phyloP scores from a whole-genome alignment of 2,329 filamentous ascomycete species.

The Lachnellula hyalina region DNA sequence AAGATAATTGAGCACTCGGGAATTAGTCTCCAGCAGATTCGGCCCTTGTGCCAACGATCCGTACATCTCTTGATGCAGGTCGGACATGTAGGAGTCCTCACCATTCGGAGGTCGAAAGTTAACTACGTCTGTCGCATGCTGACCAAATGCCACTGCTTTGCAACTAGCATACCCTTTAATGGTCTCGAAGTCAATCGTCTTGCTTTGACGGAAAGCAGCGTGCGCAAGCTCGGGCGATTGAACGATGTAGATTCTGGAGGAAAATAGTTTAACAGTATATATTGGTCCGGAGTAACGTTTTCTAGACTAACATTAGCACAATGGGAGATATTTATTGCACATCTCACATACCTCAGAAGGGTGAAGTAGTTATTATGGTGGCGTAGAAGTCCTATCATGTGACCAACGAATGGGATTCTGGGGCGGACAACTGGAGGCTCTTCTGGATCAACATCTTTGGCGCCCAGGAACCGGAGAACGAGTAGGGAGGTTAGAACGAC shows the following conservation, averaged over 20 bases:
- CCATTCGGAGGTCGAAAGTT: neutral
- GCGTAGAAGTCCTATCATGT: slow-evolving; percentile 11
- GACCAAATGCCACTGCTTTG: slow-evolving; percentile 3
- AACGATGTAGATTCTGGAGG: slow-evolving; percentile 39
- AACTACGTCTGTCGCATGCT: slow-evolving; percentile 7
- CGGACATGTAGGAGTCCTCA: slow-evolving; percentile 7
- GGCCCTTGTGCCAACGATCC: slow-evolving; percentile 4
- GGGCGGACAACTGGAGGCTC: slow-evolving; percentile 10
- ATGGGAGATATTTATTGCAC: too few species aligned
- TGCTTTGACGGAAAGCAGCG: slow-evolving; percentile 34
- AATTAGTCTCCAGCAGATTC: slow-evolving; percentile 19
- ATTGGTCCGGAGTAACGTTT: slow-evolving; percentile 24
- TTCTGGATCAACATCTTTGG: neutral
- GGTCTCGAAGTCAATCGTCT: slow-evolving; percentile 37
- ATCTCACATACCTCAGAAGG: slow-evolving; percentile 5
- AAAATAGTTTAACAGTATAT: slow-evolving; percentile 41
- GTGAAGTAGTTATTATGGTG: slow-evolving; percentile 10
- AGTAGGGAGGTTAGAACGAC: too few species aligned
- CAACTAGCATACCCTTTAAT: slow-evolving; percentile 4
- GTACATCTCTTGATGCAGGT: slow-evolving; percentile 8
- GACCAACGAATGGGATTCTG: slow-evolving; percentile 11
- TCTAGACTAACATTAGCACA: neutral
- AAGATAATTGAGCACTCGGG: slow-evolving; percentile 34
- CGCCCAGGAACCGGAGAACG: neutral
- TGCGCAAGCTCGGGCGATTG: slow-evolving; percentile 36